These are phyloP conservation scores for Intubia oerlemansii DNA, from an alignment of 2,329 filamentous ascomycete species.

Conservation along the genomic window DNA sequence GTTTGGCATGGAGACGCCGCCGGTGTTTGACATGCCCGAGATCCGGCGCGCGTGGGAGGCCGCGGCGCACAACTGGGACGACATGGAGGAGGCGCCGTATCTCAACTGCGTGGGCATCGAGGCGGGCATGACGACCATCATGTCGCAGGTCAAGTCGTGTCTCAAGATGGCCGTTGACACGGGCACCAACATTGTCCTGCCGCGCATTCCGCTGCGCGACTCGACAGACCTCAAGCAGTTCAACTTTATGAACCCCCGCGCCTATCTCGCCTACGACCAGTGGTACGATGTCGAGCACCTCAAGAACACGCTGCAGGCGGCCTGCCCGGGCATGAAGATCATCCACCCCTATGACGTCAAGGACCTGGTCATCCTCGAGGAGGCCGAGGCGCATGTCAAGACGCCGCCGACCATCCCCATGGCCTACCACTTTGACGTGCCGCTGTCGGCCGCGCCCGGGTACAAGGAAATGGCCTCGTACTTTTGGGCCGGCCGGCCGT, in stretches of 20 bases:
- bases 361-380: too few species aligned
- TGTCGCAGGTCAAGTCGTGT: slow-evolving; percentile 15
- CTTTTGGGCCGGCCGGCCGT: slow-evolving; percentile 14
- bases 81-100: slow-evolving; percentile 12
- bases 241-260: slow-evolving; percentile 13
- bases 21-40: slow-evolving; percentile 9
- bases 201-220: slow-evolving; percentile 14
- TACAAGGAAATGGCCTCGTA: slow-evolving; percentile 11
- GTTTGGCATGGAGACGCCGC: slow-evolving; percentile 8
- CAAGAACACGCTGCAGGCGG: slow-evolving; percentile 8
- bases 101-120: slow-evolving; percentile 13
- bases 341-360: slow-evolving; percentile 10
- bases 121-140: slow-evolving; percentile 14
- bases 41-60: slow-evolving; percentile 10
- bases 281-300: slow-evolving; percentile 15
- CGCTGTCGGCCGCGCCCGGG: slow-evolving; percentile 9
- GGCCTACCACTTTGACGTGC: slow-evolving; percentile 9
- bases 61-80: slow-evolving; percentile 10
- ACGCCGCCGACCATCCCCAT: slow-evolving; percentile 7
- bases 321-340: slow-evolving; percentile 14
- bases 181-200: slow-evolving; percentile 12
- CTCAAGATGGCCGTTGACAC: slow-evolving; percentile 16
- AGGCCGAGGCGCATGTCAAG: too few species aligned
- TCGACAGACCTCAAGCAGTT: slow-evolving; percentile 12
- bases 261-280: slow-evolving; percentile 13